A percentile compares a stretch with the other conserved stretches of the same genome.
These are phyloP conservation scores for Phylloporus scabripes DNA, from an alignment of 768 basidiomycete genomes.

Conservation along the genomic window DNA sequence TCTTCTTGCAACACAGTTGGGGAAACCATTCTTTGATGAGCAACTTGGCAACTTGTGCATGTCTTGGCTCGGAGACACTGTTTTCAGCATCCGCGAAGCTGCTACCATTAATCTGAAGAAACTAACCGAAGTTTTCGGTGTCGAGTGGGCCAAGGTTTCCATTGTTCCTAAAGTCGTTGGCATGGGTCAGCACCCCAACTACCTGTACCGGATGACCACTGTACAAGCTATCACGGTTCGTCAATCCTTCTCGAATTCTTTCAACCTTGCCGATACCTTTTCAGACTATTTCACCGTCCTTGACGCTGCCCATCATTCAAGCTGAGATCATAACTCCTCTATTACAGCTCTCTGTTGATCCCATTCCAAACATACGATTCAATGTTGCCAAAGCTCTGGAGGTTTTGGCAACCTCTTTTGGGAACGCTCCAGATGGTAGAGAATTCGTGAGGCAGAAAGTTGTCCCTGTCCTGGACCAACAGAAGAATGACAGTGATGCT, in stretches of 20 bases:
- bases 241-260: neutral
- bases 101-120: slow-evolving; percentile 96
- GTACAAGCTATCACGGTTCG: slow-evolving; percentile 95
- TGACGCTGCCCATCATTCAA: slow-evolving; percentile 78
- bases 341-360: slow-evolving; percentile 75
- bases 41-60: slow-evolving; percentile 95
- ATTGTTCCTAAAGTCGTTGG: slow-evolving; percentile 97
- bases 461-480: slow-evolving; percentile 77
- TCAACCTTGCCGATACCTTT: slow-evolving; percentile 6
- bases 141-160: slow-evolving; percentile 90
- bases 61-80: slow-evolving; percentile 98
- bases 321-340: slow-evolving; percentile 82
- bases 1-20: slow-evolving; percentile 96
- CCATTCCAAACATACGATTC: slow-evolving; percentile 99
- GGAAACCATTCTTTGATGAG: slow-evolving; percentile 96
- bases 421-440: slow-evolving; percentile 58
- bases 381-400: slow-evolving; percentile 96
- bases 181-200: slow-evolving; percentile 96
- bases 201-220: slow-evolving; percentile 97
- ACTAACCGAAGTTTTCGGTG: slow-evolving; percentile 96
- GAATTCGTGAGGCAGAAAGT: slow-evolving; percentile 71
- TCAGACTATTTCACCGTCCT: slow-evolving; percentile 91
- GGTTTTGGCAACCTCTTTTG: slow-evolving; percentile 72
- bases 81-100: slow-evolving; percentile 97
- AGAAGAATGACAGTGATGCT: slow-evolving; percentile 85